Percentiles rank a stretch among this genome's conserved stretches.
phyloP scores from a whole-genome alignment of 208 protist genomes.

The Acanthamoeba sp. region DNA sequence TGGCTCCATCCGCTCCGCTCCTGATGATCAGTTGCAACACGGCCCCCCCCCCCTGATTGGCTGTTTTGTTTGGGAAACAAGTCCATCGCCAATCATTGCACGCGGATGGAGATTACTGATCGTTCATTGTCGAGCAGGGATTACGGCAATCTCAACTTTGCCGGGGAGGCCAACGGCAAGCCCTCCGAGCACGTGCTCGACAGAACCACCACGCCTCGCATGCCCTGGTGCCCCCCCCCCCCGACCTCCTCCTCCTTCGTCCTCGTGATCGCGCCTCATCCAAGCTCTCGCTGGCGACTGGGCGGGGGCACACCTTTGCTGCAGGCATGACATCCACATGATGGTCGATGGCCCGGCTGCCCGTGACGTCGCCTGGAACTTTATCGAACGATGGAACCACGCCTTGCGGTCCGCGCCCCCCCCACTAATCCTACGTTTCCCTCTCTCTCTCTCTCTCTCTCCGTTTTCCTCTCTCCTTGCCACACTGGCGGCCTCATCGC shows the following conservation, averaged over 20 bases:
- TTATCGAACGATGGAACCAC: slow-evolving; percentile 78
- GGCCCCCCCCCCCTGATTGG: too few relatives aligned
- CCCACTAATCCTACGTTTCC: background rate
- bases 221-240: slow-evolving; percentile 62
- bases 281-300: background rate
- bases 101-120: too few relatives aligned
- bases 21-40: too few relatives aligned
- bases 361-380: slow-evolving; percentile 64
- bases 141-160: slow-evolving; percentile 36
- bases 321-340: slow-evolving; percentile 74
- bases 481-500: too few relatives aligned
- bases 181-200: slow-evolving; percentile 10
- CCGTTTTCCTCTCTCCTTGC: too few relatives aligned
- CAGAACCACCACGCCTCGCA: background rate
- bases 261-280: background rate
- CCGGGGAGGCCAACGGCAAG: slow-evolving; percentile 21
- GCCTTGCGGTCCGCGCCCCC: background rate
- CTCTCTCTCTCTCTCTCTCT: background rate
- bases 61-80: too few relatives aligned
- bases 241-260: too few relatives aligned
- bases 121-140: too few relatives aligned
- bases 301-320: too few relatives aligned
- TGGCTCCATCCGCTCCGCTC: too few relatives aligned
- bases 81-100: background rate
- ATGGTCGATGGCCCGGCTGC: slow-evolving; percentile 59